Conservation (phyloP, 1,139 yeast species). For the Candida glucosophila region DNA sequence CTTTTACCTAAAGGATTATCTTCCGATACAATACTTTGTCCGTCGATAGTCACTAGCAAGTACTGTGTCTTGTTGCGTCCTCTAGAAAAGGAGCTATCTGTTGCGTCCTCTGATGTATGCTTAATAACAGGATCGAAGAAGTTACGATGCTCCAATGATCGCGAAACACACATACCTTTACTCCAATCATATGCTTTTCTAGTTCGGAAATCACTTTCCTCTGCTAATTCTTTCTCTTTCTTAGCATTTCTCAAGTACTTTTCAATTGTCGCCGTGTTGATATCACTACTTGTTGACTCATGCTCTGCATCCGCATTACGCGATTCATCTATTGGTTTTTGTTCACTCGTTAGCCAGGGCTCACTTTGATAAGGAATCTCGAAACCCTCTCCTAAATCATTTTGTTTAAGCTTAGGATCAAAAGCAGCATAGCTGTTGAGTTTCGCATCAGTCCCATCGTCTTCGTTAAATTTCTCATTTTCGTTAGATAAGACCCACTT, state of each 20-base stretch:
- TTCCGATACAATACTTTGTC: conserved; percentile 27
- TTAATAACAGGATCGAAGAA: conserved; percentile 40
- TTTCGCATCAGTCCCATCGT: conserved; percentile 1
- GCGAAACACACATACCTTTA: conserved; percentile 19
- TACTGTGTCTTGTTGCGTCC: conserved; percentile 20
- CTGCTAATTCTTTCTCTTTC: conserved; percentile 24
- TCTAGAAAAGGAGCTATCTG: conserved; percentile 10
- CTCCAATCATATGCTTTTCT: conserved; percentile 50
- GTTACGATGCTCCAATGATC: conserved; percentile 34
- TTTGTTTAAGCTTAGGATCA: conserved; percentile 1
- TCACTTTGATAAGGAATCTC: conserved; percentile 3
- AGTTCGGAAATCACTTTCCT: conserved; percentile 39
- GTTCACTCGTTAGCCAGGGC: too few species aligned
- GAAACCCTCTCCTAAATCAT: conserved; percentile 3
- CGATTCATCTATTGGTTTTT: conserved; percentile 1
- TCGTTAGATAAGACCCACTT: conserved; percentile 1
- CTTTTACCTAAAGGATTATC: conserved; percentile 33
- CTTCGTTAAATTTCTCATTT: conserved; percentile 1
- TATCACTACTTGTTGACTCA: conserved; percentile 2
- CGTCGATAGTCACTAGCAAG: conserved; percentile 37
- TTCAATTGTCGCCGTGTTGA: conserved; percentile 15
- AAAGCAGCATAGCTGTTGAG: too few species aligned
- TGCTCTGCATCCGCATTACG: conserved; percentile 7
- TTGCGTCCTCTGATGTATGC: neutral
- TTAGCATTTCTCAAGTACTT: conserved; percentile 38